Conservation (phyloP, 805 yeast species). For the Schwanniomyces polymorphus region DNA sequence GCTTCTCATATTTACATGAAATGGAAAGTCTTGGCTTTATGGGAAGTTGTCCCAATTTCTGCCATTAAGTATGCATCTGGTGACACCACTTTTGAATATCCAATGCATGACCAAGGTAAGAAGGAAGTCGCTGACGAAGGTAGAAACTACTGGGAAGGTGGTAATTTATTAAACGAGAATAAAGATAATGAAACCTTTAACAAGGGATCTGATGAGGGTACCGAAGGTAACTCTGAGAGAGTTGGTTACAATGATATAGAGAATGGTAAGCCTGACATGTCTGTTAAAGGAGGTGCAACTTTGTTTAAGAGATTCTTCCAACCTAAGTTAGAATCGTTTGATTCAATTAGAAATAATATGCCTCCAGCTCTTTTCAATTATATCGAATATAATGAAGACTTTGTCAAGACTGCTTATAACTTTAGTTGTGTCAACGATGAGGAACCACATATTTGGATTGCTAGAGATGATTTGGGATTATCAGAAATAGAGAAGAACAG, state of each 20-base stretch:
- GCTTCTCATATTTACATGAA: conserved; percentile 58
- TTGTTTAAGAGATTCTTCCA: conserved; percentile 42
- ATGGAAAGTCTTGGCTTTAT: conserved; percentile 58
- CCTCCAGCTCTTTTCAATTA: conserved; percentile 43
- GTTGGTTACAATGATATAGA: neutral
- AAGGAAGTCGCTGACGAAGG: conserved; percentile 57
- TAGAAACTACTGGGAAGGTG: conserved; percentile 46
- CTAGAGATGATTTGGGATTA: conserved; percentile 67
- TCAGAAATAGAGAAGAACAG: conserved; percentile 57
- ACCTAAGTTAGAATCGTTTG: conserved; percentile 51
- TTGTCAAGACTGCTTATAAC: conserved; percentile 44
- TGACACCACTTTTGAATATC: conserved; percentile 49
- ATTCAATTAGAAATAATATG: conserved; percentile 41
- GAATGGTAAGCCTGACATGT: conserved; percentile 2
- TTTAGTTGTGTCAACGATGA: conserved; percentile 58
- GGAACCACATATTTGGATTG: conserved; percentile 70
- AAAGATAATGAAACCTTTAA: conserved; percentile 8
- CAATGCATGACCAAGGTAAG: conserved; percentile 63
- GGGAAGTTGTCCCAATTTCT: conserved; percentile 70
- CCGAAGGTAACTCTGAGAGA: conserved; percentile 2
- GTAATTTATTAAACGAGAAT: conserved; percentile 28
- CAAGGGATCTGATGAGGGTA: conserved; percentile 1
- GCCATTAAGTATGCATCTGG: conserved; percentile 52
- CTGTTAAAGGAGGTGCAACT: conserved; percentile 19
- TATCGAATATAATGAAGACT: conserved; percentile 41